A percentile compares a stretch with the other conserved stretches of the same genome.
These are phyloP conservation scores for Lyophyllum atratum DNA, from an alignment of 768 basidiomycete genomes.

Conservation along the genomic window DNA sequence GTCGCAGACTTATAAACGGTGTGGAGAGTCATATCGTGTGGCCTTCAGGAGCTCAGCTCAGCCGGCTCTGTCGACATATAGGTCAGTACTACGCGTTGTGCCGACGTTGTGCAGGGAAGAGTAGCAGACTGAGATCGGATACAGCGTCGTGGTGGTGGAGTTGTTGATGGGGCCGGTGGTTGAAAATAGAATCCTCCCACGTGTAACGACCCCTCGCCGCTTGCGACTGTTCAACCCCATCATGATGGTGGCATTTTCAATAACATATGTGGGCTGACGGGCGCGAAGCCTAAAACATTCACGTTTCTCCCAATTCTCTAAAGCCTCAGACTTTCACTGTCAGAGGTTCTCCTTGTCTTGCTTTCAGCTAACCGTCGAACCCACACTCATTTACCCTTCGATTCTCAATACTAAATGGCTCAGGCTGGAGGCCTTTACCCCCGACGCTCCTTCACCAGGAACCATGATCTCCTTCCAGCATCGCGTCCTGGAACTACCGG, in stretches of 20 bases:
- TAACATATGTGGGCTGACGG: background rate
- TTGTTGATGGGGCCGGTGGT: no score
- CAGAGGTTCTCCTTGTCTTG: background rate
- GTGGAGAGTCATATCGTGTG: no score
- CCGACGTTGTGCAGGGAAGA: no score
- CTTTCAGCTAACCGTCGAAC: background rate
- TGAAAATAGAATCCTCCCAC: no score
- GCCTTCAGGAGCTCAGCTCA: no score
- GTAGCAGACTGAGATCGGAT: no score
- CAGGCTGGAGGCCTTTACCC: background rate
- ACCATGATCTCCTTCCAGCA: slow-evolving; percentile 27
- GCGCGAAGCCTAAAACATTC: background rate
- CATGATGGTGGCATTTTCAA: background rate
- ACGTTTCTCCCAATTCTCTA: background rate
- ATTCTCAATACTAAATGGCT: background rate
- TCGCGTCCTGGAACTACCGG: slow-evolving; percentile 10
- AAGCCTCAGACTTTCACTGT: background rate
- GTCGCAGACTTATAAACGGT: no score
- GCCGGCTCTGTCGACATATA: no score
- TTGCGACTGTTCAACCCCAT: background rate
- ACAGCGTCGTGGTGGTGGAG: no score
- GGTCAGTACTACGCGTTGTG: no score
- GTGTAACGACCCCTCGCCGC: background rate
- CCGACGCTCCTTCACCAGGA: slow-evolving; percentile 21
- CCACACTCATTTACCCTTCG: background rate